Percentiles rank a stretch among this genome's conserved stretches.
phyloP scores from a whole-genome alignment of 306 rosid species.

The Malus sylvestris region DNA sequence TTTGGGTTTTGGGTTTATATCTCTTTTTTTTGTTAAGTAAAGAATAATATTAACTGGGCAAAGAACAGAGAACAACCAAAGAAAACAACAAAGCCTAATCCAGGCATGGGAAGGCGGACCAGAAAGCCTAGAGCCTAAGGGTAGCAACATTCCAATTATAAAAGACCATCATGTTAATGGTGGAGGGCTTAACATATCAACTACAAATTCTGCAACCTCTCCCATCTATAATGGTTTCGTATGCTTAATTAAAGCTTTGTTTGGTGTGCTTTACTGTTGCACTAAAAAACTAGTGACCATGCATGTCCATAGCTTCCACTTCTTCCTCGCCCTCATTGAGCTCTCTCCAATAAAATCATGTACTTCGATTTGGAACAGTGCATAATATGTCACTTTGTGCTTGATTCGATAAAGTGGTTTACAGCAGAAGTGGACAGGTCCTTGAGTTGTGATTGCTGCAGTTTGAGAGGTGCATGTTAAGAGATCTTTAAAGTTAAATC shows the following conservation, averaged over 20 bases:
- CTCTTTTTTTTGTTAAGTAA: too few species aligned
- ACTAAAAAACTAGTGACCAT: background rate
- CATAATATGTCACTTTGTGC: background rate
- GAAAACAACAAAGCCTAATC: too few species aligned
- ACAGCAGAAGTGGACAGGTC: background rate
- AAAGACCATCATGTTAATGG: too few species aligned
- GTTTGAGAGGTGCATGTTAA: background rate
- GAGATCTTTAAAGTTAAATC: background rate
- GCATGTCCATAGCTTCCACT: background rate
- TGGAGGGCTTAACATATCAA: background rate
- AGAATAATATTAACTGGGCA: background rate
- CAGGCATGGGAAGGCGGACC: too few species aligned
- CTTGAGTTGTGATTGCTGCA: background rate
- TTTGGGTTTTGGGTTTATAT: background rate
- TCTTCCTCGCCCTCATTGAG: background rate
- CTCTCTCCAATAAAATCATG: background rate
- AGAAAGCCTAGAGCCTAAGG: too few species aligned
- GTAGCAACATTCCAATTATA: too few species aligned
- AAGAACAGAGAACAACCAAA: too few species aligned
- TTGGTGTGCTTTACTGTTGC: background rate
- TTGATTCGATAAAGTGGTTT: background rate
- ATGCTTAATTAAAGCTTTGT: background rate
- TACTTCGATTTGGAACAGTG: background rate
- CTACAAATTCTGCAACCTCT: slow-evolving; percentile 6
- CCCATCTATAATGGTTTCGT: background rate